Evolutionary conservation across 1,284 basidiomycete genomes (phyloP).

Genomic region (Heterobasidion parviporum): DNA sequence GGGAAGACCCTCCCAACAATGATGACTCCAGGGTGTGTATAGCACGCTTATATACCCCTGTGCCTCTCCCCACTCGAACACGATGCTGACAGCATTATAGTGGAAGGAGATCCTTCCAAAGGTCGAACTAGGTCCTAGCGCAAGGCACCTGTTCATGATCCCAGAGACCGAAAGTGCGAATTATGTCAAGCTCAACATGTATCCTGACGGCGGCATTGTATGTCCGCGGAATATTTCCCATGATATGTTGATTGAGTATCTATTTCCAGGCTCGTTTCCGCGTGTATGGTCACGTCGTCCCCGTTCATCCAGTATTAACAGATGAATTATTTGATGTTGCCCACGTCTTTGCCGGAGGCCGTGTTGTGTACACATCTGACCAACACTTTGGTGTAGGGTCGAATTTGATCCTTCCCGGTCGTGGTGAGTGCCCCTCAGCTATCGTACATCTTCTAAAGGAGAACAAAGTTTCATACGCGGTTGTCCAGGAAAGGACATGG

Average conservation of each 20-base stretch:
- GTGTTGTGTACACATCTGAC: conserved; percentile 75
- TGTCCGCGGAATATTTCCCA: conserved; percentile 22
- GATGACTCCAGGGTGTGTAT: conserved; percentile 46
- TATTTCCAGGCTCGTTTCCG: conserved; percentile 71
- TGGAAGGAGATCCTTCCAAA: conserved; percentile 80
- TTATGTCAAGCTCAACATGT: conserved; percentile 91
- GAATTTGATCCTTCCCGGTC: conserved; percentile 87
- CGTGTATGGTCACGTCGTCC: conserved; percentile 74
- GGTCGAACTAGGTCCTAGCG: conserved; percentile 71
- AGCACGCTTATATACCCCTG: background rate
- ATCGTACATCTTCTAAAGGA: background rate
- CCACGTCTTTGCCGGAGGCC: conserved; percentile 85
- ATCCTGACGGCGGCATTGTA: conserved; percentile 94
- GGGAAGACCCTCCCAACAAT: conserved; percentile 30
- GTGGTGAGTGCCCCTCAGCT: conserved; percentile 39
- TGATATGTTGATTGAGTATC: conserved; percentile 7
- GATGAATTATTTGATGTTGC: conserved; percentile 71
- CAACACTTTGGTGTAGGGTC: conserved; percentile 92
- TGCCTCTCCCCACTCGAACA: background rate
- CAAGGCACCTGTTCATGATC: conserved; percentile 81
- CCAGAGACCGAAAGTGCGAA: conserved; percentile 50
- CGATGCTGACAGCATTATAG: conserved; percentile 25
- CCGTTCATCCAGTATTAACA: conserved; percentile 50
- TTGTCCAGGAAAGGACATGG: conserved; percentile 71
- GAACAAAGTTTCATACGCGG: background rate